phyloP scores from a whole-genome alignment of 352 stramenopile species.

The Pseudoperonospora humuli region DNA sequence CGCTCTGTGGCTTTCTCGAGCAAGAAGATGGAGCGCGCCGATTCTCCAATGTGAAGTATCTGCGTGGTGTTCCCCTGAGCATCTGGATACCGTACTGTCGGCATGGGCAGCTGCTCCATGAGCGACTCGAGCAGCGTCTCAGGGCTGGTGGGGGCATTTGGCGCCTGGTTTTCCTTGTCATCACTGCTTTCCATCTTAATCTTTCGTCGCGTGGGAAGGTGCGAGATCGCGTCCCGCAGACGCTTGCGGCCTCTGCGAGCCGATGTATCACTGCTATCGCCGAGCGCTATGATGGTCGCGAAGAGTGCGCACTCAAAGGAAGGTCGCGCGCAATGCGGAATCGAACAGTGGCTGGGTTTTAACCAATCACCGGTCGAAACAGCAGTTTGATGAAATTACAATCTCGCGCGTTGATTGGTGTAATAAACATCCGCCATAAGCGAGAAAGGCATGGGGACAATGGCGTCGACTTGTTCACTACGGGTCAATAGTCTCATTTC shows the following conservation, averaged over 20 bases:
- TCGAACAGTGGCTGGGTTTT: not conserved
- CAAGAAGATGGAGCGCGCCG: slow-evolving; percentile 51
- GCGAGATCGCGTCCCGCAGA: slow-evolving; percentile 17
- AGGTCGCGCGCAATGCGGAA: slow-evolving; percentile 6
- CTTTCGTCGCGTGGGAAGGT: slow-evolving; percentile 19
- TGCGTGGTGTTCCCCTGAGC: slow-evolving; percentile 3
- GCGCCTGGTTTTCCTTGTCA: slow-evolving; percentile 40
- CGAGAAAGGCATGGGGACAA: not conserved
- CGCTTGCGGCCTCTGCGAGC: slow-evolving; percentile 25
- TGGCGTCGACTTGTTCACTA: not conserved
- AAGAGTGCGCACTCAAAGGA: slow-evolving; percentile 6
- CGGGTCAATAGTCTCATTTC: not conserved
- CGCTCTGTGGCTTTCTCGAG: slow-evolving; percentile 37
- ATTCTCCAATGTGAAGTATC: slow-evolving; percentile 51
- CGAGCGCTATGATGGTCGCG: slow-evolving; percentile 8
- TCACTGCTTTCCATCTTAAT: slow-evolving; percentile 22
- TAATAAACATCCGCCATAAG: too few species aligned
- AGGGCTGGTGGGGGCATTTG: not conserved
- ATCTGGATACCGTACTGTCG: slow-evolving; percentile 13
- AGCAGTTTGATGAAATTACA: too few species aligned
- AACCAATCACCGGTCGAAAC: not conserved
- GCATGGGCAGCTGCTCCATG: slow-evolving; percentile 8
- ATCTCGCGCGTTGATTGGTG: too few species aligned
- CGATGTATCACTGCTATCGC: not conserved
- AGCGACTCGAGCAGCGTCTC: slow-evolving; percentile 6